These are phyloP conservation scores for Aspergillus fumigatus DNA, from an alignment of 2,329 filamentous ascomycete genomes.

Conservation along the genomic window DNA sequence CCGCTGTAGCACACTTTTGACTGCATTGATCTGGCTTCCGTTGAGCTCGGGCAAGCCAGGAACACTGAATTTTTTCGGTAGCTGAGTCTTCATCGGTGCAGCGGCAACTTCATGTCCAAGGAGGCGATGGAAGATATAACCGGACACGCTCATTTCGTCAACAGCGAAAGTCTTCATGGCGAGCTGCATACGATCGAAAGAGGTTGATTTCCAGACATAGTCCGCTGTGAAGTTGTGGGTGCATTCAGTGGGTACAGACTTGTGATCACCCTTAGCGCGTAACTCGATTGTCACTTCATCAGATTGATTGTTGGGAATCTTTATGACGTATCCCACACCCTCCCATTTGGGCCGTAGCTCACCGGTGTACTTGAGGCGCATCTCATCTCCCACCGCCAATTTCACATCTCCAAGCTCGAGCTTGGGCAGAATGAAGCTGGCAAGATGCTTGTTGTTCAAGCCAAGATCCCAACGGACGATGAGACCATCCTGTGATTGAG, in stretches of 20 bases:
- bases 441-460: constrained; percentile 94
- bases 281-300: constrained; percentile 95
- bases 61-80: constrained; percentile 95
- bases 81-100: constrained; percentile 88
- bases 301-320: constrained; percentile 98
- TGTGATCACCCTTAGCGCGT: constrained; percentile 91
- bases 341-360: constrained; percentile 92
- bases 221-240: constrained; percentile 98
- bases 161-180: constrained; percentile 99
- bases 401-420: constrained; percentile 97
- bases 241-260: constrained; percentile 90
- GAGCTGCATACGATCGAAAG: constrained; percentile 97
- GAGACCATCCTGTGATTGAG: constrained; percentile 93
- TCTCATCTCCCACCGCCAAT: constrained; percentile 94
- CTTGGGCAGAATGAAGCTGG: constrained; percentile 93
- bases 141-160: constrained; percentile 96
- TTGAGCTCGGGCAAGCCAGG: constrained; percentile 93
- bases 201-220: constrained; percentile 99
- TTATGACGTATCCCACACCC: constrained; percentile 97
- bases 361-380: constrained; percentile 94
- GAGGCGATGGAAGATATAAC: constrained; percentile 96
- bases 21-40: constrained; percentile 89
- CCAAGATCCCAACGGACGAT: constrained; percentile 92
- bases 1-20: constrained; percentile 90
- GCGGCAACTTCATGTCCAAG: constrained; percentile 92